phyloP scores from a whole-genome alignment of 1,139 yeast genomes.

The Komagataea norvegica region DNA sequence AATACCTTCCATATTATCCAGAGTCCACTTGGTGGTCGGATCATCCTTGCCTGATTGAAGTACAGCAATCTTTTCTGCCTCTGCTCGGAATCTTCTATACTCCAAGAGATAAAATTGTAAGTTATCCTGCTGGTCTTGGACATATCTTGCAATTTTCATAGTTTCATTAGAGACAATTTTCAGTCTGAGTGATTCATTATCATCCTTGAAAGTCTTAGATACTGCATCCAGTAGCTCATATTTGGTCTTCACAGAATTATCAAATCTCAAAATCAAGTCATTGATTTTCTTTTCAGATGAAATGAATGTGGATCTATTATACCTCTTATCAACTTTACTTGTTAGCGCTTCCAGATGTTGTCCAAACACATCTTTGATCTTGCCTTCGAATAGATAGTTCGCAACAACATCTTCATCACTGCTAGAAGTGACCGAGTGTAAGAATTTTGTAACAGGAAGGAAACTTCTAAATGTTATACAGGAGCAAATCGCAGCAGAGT shows the following conservation, averaged over 20 bases:
- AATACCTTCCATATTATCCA: slow-evolving; percentile 65
- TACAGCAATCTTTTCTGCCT: slow-evolving; percentile 37
- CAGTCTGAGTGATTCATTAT: slow-evolving; percentile 41
- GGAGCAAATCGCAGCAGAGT: slow-evolving; percentile 24
- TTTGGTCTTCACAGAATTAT: slow-evolving; percentile 36
- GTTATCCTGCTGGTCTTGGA: slow-evolving; percentile 64
- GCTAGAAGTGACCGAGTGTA: slow-evolving; percentile 22
- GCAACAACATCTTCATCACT: slow-evolving; percentile 30
- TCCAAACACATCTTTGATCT: slow-evolving; percentile 14
- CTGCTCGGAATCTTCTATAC: slow-evolving; percentile 44
- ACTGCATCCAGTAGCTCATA: slow-evolving; percentile 34
- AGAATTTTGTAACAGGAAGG: slow-evolving; percentile 19
- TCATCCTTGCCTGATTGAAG: slow-evolving; percentile 24
- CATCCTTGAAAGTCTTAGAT: slow-evolving; percentile 33
- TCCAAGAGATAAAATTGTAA: slow-evolving; percentile 43
- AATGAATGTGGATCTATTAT: slow-evolving; percentile 19
- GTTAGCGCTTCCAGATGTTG: slow-evolving; percentile 18
- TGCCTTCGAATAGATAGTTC: slow-evolving; percentile 11
- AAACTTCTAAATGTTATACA: slow-evolving; percentile 23
- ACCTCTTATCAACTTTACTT: slow-evolving; percentile 18
- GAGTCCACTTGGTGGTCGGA: slow-evolving; percentile 34
- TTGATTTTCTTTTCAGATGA: slow-evolving; percentile 20
- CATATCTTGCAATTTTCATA: slow-evolving; percentile 43
- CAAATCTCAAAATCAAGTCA: slow-evolving; percentile 16
- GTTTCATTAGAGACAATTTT: slow-evolving; percentile 47